A percentile compares a stretch with the other conserved stretches of the same genome.
phyloP scores from a whole-genome alignment of 108 stramenopile species.

The Asterionellopsis glacialis region DNA sequence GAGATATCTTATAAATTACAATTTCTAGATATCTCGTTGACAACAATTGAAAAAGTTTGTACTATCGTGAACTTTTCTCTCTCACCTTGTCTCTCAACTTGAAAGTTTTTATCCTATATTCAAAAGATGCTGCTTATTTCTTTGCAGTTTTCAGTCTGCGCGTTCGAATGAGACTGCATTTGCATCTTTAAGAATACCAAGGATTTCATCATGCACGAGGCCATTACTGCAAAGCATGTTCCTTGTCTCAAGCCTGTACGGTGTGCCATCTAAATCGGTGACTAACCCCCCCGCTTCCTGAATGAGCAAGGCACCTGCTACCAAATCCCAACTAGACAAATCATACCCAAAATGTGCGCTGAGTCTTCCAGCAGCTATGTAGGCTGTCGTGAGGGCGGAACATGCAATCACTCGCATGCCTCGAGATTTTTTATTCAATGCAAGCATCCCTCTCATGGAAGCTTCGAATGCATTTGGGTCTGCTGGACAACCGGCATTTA shows the following conservation, averaged over 20 bases:
- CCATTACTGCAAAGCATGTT: constrained; percentile 66
- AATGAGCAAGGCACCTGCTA: constrained; percentile 81
- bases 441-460: constrained; percentile 56
- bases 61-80: too few relatives aligned
- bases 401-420: constrained; percentile 77
- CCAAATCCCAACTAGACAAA: constrained; percentile 85
- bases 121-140: too few relatives aligned
- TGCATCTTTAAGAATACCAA: constrained; percentile 33
- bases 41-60: too few relatives aligned
- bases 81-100: too few relatives aligned
- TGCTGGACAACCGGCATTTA: constrained; percentile 76
- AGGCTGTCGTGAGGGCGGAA: constrained; percentile 85
- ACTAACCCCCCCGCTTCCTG: constrained; percentile 83
- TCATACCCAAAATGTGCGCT: constrained; percentile 79
- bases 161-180: constrained; percentile 13
- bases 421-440: constrained; percentile 64
- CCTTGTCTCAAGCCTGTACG: constrained; percentile 42
- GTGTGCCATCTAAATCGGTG: constrained; percentile 55
- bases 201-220: constrained; percentile 44
- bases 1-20: too few relatives aligned
- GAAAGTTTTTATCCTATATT: too few relatives aligned
- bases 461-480: constrained; percentile 47
- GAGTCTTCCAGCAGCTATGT: constrained; percentile 82
- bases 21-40: too few relatives aligned
- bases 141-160: too few relatives aligned